Evolutionary conservation across 2,329 filamentous ascomycete genomes (phyloP).

Genomic region (Proliferodiscus dingleyae): DNA sequence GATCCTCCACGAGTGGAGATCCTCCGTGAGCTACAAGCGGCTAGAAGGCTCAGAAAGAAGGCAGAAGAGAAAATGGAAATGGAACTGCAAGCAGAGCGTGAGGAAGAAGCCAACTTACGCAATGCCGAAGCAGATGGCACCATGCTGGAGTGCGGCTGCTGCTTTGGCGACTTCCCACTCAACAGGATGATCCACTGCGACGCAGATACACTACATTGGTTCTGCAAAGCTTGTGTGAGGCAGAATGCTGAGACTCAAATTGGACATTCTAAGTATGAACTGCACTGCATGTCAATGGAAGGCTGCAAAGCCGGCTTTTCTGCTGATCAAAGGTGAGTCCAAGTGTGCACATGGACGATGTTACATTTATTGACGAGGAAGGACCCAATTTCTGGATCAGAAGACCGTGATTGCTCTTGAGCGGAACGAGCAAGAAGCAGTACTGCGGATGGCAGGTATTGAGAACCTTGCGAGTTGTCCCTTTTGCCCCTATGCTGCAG

Average conservation of each 20-base stretch:
- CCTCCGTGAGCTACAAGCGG: constrained; percentile 37
- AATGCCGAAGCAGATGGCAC: constrained; percentile 44
- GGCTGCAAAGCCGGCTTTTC: constrained; percentile 61
- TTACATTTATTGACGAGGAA: constrained; percentile 14
- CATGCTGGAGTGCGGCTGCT: constrained; percentile 67
- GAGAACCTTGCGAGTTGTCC: constrained; percentile 72
- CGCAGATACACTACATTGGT: constrained; percentile 44
- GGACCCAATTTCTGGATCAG: constrained; percentile 42
- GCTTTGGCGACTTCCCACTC: constrained; percentile 60
- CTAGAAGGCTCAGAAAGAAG: constrained; percentile 29
- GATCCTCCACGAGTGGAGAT: constrained; percentile 14
- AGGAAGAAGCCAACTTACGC: constrained; percentile 39
- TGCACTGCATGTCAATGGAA: constrained; percentile 66
- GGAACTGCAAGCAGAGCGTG: constrained; percentile 34
- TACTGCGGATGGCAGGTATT: constrained; percentile 63
- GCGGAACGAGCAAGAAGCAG: constrained; percentile 64
- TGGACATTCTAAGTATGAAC: constrained; percentile 61
- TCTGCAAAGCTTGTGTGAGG: constrained; percentile 64
- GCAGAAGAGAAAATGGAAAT: constrained; percentile 35
- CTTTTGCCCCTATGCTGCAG: constrained; percentile 76
- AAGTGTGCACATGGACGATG: not conserved
- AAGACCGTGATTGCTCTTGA: constrained; percentile 59
- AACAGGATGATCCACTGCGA: constrained; percentile 67
- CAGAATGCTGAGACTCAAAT: constrained; percentile 63
- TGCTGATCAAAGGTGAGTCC: constrained; percentile 47